phyloP scores from a whole-genome alignment of 495 filamentous ascomycete species.

The Stereocaulon alpinum region DNA sequence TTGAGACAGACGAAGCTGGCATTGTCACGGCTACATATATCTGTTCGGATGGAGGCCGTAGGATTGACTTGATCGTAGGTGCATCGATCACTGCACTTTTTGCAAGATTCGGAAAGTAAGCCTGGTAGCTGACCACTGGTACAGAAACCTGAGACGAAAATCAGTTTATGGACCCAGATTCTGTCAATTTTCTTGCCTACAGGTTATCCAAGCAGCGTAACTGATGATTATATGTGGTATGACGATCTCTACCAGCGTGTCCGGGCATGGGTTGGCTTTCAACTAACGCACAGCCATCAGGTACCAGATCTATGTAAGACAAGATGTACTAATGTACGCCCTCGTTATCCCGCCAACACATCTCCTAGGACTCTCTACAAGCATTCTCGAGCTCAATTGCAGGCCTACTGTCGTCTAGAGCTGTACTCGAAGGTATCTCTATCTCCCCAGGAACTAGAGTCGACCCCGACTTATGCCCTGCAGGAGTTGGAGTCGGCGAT shows the following conservation, averaged over 20 bases:
- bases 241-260: no score
- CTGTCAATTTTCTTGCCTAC: conserved; percentile 80
- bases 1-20: conserved; percentile 43
- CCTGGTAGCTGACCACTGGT: not conserved
- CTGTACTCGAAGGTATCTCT: conserved; percentile 67
- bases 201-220: conserved; percentile 87
- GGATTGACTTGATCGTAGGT: conserved; percentile 23
- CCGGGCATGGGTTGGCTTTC: not conserved
- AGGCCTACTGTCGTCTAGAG: conserved; percentile 74
- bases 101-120: not conserved
- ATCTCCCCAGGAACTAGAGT: no score
- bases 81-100: not conserved
- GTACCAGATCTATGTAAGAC: conserved; percentile 62
- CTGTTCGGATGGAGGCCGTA: conserved; percentile 18
- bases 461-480: conserved; percentile 1
- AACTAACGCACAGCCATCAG: conserved; percentile 28
- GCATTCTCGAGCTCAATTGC: conserved; percentile 93
- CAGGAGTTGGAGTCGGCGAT: conserved; percentile 84
- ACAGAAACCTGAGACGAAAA: conserved; percentile 17
- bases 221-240: conserved; percentile 75
- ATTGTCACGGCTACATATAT: conserved; percentile 40
- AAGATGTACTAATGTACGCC: not conserved
- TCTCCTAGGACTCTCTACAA: conserved; percentile 73
- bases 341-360: conserved; percentile 20
- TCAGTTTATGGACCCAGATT: conserved; percentile 30